Percentiles rank a stretch among this genome's conserved stretches.
Conservation (phyloP, 176 grass and related monocot genomes). For the Carex scoparia region DNA sequence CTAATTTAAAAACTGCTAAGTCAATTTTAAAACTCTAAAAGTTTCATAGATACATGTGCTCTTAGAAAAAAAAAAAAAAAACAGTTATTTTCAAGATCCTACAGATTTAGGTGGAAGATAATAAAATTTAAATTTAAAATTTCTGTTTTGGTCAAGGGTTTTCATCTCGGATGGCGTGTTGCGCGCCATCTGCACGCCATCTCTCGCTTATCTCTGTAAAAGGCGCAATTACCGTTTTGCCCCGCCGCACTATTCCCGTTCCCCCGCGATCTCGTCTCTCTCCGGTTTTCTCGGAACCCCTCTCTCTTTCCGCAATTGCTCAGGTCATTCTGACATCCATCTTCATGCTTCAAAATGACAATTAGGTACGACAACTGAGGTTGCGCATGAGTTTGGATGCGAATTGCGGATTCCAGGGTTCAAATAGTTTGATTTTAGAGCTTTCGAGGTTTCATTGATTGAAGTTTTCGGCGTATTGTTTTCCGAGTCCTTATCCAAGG, state of each 20-base stretch:
- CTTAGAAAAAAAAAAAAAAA: neutral
- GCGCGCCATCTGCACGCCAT: constrained; percentile 20
- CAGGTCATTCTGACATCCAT: constrained; percentile 4
- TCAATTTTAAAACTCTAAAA: too few relatives aligned
- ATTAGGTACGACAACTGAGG: neutral
- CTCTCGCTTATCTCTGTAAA: neutral
- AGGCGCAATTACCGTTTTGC: constrained; percentile 7
- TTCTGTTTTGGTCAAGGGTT: neutral
- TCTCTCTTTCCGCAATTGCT: neutral
- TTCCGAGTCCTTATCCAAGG: neutral
- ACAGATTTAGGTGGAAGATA: neutral
- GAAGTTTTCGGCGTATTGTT: neutral
- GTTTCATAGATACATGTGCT: neutral
- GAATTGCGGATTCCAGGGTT: neutral
- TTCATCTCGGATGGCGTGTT: neutral
- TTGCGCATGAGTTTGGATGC: neutral
- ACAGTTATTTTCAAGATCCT: neutral
- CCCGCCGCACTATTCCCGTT: neutral
- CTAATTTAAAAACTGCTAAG: too few relatives aligned
- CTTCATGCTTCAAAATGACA: neutral
- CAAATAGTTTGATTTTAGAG: neutral
- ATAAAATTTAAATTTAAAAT: neutral
- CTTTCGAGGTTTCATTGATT: neutral
- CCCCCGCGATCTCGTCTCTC: neutral
- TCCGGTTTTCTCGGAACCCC: neutral